Evolutionary conservation across 768 basidiomycete species (phyloP).

Genomic region (Grammothele lineata): DNA sequence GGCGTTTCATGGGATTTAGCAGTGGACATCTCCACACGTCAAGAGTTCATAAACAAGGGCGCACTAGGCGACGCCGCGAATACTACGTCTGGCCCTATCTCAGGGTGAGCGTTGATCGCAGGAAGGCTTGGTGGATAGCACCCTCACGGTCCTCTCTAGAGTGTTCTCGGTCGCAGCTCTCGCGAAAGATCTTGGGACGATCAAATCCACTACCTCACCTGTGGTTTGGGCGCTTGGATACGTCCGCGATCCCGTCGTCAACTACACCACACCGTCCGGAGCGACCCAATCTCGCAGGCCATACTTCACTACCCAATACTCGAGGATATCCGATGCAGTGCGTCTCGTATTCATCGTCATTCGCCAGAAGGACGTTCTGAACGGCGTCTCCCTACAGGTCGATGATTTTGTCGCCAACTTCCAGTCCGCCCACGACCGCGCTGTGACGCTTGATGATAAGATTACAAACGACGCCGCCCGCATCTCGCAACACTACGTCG

Average conservation of each 20-base stretch:
- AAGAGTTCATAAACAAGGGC: not conserved
- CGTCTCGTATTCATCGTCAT: not conserved
- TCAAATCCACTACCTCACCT: slow-evolving; percentile 12
- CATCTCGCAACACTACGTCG: slow-evolving; percentile 17
- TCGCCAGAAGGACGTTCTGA: no score
- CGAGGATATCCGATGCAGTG: not conserved
- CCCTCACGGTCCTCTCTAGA: not conserved
- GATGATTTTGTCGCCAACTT: slow-evolving; percentile 15
- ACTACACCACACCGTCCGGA: slow-evolving; percentile 14
- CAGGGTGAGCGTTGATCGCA: not conserved
- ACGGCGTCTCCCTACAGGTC: slow-evolving; percentile 13
- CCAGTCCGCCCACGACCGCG: slow-evolving; percentile 15
- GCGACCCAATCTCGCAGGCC: slow-evolving; percentile 9
- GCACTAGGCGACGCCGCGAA: not conserved
- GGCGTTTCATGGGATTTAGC: not conserved
- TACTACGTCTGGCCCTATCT: not conserved
- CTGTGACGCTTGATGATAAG: slow-evolving; percentile 15
- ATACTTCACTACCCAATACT: slow-evolving; percentile 4
- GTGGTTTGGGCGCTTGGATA: slow-evolving; percentile 24
- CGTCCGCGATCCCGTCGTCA: slow-evolving; percentile 21
- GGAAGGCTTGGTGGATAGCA: no score
- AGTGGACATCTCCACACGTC: not conserved
- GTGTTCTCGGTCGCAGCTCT: slow-evolving; percentile 20
- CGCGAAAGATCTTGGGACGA: slow-evolving; percentile 20
- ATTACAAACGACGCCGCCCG: slow-evolving; percentile 11